phyloP scores from a whole-genome alignment of 306 rosid genomes.

The Quercus mongolica region DNA sequence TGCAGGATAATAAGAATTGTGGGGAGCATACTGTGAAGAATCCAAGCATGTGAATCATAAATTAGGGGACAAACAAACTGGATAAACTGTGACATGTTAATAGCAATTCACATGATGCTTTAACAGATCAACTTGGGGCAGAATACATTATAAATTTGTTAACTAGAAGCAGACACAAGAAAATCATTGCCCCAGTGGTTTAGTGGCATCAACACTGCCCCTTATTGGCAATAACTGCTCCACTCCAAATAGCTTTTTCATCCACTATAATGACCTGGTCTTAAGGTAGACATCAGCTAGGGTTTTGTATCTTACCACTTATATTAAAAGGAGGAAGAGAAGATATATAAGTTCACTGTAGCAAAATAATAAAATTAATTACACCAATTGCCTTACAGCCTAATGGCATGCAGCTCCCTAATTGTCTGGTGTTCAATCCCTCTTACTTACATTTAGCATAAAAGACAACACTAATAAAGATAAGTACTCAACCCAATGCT shows the following conservation, averaged over 20 bases:
- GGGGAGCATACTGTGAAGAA: neutral
- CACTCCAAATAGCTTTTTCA: neutral
- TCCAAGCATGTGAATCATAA: neutral
- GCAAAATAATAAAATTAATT: neutral
- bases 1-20: neutral
- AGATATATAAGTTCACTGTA: neutral
- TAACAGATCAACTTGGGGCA: neutral
- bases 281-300: neutral
- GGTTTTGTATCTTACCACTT: neutral
- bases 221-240: neutral
- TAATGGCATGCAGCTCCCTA: no score
- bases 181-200: neutral
- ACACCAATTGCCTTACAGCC: no score
- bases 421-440: no score
- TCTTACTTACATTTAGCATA: no score
- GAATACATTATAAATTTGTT: neutral
- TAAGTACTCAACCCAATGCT: neutral
- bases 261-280: neutral
- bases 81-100: neutral
- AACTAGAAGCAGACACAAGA: neutral
- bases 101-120: neutral
- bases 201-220: neutral
- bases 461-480: neutral
- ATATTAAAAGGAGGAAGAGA: neutral
- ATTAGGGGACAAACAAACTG: neutral